Conservation (phyloP, 2,329 filamentous ascomycete genomes). For the Geosmithia flava region DNA sequence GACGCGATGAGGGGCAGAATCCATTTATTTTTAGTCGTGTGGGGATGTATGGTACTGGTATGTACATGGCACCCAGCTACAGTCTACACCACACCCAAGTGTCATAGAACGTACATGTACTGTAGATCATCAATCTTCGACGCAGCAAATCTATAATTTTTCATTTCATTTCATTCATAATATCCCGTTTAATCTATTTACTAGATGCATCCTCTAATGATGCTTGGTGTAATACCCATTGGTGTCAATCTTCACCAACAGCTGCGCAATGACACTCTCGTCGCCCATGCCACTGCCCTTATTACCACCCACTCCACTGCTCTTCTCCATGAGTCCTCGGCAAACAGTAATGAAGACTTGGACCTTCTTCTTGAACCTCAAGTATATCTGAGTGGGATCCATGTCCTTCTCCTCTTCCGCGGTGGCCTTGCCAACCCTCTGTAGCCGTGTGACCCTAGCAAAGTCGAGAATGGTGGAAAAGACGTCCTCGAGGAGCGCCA, state of each 20-base stretch:
- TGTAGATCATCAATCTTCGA: background rate
- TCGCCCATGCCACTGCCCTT: constrained; percentile 21
- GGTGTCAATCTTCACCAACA: constrained; percentile 61
- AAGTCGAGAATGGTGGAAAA: constrained; percentile 63
- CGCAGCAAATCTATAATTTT: background rate
- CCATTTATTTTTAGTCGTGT: background rate
- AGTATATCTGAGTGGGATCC: constrained; percentile 36
- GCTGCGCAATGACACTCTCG: constrained; percentile 53
- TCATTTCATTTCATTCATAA: background rate
- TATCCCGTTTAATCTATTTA: background rate
- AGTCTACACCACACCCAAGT: too few relatives aligned
- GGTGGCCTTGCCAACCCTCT: background rate
- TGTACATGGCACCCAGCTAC: background rate
- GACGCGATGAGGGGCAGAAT: constrained; percentile 20
- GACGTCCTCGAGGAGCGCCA: constrained; percentile 64
- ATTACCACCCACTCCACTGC: constrained; percentile 14
- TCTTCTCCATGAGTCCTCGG: constrained; percentile 54
- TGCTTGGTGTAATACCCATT: constrained; percentile 45
- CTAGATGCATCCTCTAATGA: constrained; percentile 3
- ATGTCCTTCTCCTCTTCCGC: constrained; percentile 7
- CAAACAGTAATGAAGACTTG: constrained; percentile 65
- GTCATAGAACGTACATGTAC: too few relatives aligned
- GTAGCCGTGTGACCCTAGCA: constrained; percentile 28
- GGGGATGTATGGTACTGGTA: background rate
- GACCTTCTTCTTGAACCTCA: constrained; percentile 57